phyloP scores from a whole-genome alignment of 2,329 filamentous ascomycete genomes.

The Cyphellophora europaea region DNA sequence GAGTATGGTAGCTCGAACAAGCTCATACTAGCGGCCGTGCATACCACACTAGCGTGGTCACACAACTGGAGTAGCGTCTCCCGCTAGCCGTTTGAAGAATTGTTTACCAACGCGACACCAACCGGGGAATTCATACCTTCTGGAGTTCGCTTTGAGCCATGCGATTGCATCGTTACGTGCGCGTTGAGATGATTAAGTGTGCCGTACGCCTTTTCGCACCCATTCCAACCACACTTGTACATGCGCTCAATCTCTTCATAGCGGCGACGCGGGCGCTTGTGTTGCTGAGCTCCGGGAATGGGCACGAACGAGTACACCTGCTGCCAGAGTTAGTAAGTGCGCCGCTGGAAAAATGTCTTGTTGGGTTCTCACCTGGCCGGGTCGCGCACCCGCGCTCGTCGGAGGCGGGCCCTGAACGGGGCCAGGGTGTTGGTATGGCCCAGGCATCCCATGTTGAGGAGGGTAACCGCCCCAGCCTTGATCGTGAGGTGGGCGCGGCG shows the following conservation, averaged over 20 bases:
- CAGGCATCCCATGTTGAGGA: conserved; percentile 35
- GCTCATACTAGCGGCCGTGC: neutral
- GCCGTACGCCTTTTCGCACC: conserved; percentile 96
- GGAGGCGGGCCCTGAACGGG: conserved; percentile 51
- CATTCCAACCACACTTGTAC: conserved; percentile 99
- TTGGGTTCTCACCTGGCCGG: conserved; percentile 47
- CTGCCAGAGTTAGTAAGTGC: conserved; percentile 11
- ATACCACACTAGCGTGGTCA: neutral
- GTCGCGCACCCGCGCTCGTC: conserved; percentile 51
- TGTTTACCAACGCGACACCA: neutral
- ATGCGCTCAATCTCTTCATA: conserved; percentile 99
- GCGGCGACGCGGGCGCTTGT: conserved; percentile 84
- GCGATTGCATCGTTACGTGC: conserved; percentile 97
- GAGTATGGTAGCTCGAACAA: neutral
- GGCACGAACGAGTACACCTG: conserved; percentile 97
- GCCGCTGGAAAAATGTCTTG: too few relatives aligned
- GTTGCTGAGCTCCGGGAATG: conserved; percentile 87
- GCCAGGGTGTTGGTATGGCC: conserved; percentile 41
- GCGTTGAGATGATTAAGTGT: conserved; percentile 96
- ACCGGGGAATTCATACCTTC: conserved; percentile 65
- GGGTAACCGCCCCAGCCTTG: conserved; percentile 24
- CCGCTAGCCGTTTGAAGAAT: neutral
- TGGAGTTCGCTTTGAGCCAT: conserved; percentile 86
- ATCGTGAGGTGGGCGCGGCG: conserved; percentile 33
- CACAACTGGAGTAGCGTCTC: neutral